Conservation (phyloP, 2,329 filamentous ascomycete species). For the Trichoderma brevicompactum region DNA sequence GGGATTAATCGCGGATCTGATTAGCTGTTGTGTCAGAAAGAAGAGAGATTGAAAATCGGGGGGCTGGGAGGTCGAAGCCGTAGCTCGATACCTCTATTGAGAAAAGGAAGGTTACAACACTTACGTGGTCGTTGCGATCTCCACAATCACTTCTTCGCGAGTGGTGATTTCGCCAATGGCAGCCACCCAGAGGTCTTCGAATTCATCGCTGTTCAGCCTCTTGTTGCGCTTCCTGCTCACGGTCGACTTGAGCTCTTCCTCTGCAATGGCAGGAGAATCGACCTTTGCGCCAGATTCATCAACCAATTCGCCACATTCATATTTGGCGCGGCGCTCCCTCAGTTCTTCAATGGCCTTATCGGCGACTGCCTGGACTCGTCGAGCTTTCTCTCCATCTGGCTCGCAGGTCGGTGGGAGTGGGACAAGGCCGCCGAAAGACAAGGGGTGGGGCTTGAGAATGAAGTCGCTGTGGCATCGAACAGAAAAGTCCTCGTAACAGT, state of each 20-base stretch:
- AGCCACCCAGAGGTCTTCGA: conserved; percentile 82
- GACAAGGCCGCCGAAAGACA: conserved; percentile 78
- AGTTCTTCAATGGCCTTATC: conserved; percentile 87
- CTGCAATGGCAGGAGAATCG: conserved; percentile 62
- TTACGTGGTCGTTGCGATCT: conserved; percentile 54
- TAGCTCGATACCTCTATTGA: background rate
- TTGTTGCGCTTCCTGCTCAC: conserved; percentile 78
- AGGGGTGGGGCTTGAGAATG: conserved; percentile 79
- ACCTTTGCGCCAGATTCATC: conserved; percentile 64
- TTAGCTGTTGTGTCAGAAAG: conserved; percentile 74
- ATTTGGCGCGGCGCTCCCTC: conserved; percentile 82
- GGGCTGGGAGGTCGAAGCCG: background rate
- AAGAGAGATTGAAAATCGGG: conserved; percentile 23
- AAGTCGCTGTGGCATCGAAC: conserved; percentile 87
- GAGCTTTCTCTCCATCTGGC: conserved; percentile 89
- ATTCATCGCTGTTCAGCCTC: conserved; percentile 83
- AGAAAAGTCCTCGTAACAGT: conserved; percentile 78
- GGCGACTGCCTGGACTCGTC: conserved; percentile 83
- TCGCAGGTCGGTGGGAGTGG: conserved; percentile 92
- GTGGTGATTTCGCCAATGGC: conserved; percentile 73
- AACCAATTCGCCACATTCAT: conserved; percentile 79
- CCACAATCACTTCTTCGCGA: conserved; percentile 61
- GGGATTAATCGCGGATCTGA: conserved; percentile 74
- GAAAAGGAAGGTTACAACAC: conserved; percentile 43
- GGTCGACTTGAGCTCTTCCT: conserved; percentile 76